These are phyloP conservation scores for Anthracocystis panici-leucophaei DNA, from an alignment of 1,284 basidiomycete species.

Conservation along the genomic window DNA sequence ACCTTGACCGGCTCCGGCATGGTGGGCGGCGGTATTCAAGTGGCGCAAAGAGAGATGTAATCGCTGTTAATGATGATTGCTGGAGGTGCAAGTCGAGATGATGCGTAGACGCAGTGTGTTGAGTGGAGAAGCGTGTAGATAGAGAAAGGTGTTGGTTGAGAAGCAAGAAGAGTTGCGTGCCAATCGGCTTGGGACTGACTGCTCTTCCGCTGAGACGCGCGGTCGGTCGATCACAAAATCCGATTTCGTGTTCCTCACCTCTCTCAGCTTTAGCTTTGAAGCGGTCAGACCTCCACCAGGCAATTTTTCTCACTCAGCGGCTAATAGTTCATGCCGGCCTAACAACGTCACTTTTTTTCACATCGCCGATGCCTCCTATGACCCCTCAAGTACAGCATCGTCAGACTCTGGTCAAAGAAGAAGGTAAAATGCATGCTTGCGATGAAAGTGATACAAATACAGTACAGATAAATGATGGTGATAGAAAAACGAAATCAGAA, in stretches of 20 bases:
- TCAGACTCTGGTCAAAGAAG: not conserved
- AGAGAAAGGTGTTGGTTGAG: conserved; percentile 4
- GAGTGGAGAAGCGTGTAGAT: not conserved
- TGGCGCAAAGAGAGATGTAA: not conserved
- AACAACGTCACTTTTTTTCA: not conserved
- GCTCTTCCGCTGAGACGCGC: conserved; percentile 41
- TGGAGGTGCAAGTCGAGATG: not conserved
- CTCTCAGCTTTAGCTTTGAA: not conserved
- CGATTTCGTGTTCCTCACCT: conserved; percentile 13
- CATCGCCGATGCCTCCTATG: not conserved
- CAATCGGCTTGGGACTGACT: not conserved
- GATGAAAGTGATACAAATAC: conserved; percentile 17
- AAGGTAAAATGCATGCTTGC: not conserved
- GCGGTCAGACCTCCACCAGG: conserved; percentile 42
- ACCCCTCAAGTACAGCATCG: not conserved
- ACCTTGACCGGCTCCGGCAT: conserved; percentile 49
- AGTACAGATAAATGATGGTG: not conserved
- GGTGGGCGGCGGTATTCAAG: not conserved
- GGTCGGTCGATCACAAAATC: conserved; percentile 49
- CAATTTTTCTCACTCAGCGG: not conserved
- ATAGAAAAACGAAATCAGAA: not conserved
- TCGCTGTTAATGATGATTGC: not conserved
- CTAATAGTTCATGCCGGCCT: not conserved
- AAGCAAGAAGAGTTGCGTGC: not conserved
- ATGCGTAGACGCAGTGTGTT: not conserved